Conservation (phyloP, 257 asterid genomes). For the Capsicum baccatum region DNA sequence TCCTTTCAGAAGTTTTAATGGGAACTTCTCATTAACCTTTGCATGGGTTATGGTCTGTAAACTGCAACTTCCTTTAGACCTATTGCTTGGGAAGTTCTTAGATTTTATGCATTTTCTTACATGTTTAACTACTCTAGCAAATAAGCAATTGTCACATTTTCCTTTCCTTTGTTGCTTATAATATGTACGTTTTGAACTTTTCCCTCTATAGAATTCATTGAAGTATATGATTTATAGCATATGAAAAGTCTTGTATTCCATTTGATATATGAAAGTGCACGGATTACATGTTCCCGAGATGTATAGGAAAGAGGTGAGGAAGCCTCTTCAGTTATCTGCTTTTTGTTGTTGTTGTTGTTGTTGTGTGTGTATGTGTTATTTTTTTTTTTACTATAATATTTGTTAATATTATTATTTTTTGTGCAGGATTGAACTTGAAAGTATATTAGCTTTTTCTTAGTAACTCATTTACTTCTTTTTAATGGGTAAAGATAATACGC, state of each 20-base stretch:
- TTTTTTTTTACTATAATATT: no score
- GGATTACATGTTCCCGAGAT: not conserved
- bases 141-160: not conserved
- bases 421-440: not conserved
- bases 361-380: no score
- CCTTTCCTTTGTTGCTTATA: not conserved
- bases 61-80: not conserved
- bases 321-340: not conserved
- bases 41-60: constrained; percentile 1
- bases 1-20: not conserved
- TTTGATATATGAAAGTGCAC: not conserved
- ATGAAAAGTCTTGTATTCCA: not conserved
- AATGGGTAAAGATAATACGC: not conserved
- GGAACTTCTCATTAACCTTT: not conserved
- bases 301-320: not conserved
- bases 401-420: no score
- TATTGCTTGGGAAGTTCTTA: not conserved
- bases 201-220: not conserved
- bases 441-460: not conserved
- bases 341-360: not conserved
- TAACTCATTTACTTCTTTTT: not conserved
- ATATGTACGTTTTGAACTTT: not conserved
- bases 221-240: constrained; percentile 17
- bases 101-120: constrained; percentile 20
- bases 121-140: not conserved